phyloP scores from a whole-genome alignment of 108 stramenopile species.

The Aurantiochytrium sp. region DNA sequence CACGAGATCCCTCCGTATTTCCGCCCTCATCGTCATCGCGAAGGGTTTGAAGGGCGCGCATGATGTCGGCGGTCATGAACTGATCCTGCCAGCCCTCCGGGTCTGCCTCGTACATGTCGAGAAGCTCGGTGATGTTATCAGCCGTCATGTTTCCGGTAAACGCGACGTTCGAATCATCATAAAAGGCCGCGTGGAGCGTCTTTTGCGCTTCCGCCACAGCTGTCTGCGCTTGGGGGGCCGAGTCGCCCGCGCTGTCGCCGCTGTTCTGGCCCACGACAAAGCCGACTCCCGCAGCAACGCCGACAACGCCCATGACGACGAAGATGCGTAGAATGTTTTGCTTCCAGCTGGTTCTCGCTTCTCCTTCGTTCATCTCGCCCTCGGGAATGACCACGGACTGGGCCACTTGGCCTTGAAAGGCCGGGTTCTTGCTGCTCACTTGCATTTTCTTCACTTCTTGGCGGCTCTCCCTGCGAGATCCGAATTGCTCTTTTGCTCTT shows the following conservation, averaged over 20 bases:
- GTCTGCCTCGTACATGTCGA: slow-evolving; percentile 9
- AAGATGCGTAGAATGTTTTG: background rate
- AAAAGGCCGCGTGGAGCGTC: background rate
- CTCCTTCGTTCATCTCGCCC: background rate
- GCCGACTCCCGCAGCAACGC: background rate
- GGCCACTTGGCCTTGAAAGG: background rate
- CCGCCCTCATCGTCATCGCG: background rate
- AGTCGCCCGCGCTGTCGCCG: background rate
- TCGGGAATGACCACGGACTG: background rate
- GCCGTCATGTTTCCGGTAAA: background rate
- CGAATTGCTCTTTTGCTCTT: too few relatives aligned
- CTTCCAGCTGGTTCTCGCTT: background rate
- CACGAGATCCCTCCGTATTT: background rate
- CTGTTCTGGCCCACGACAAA: background rate
- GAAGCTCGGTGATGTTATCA: background rate
- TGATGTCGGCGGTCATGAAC: background rate
- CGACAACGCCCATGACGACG: background rate
- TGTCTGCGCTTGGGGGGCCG: background rate
- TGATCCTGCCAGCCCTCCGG: background rate
- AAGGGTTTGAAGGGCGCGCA: background rate
- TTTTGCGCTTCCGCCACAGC: background rate
- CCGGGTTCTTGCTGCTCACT: background rate
- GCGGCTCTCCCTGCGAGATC: too few relatives aligned
- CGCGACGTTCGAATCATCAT: background rate
- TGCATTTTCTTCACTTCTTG: background rate